Percentiles rank a stretch among this genome's conserved stretches.
Conservation (phyloP, 805 yeast genomes). For the Ogataea trehaloabstinens region DNA sequence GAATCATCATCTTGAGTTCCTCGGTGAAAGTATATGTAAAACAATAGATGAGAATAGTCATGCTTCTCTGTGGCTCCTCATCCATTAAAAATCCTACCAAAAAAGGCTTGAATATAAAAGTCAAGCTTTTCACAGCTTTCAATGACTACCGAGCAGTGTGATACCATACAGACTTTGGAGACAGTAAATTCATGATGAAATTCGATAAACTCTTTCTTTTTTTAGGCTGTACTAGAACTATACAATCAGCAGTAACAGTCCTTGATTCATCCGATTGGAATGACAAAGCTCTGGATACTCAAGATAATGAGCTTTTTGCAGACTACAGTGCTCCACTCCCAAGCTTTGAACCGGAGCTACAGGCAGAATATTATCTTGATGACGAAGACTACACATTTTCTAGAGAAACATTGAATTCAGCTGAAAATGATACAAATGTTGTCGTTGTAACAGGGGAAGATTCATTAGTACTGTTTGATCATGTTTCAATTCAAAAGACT, state of each 20-base stretch:
- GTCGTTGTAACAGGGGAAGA: constrained; percentile 1
- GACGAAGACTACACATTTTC: neutral
- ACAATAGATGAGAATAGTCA: too few relatives aligned
- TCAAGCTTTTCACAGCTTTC: too few relatives aligned
- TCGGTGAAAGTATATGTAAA: too few relatives aligned
- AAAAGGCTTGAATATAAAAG: too few relatives aligned
- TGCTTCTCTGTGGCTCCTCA: too few relatives aligned
- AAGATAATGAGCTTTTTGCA: neutral
- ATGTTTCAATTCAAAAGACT: neutral
- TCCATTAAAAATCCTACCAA: too few relatives aligned
- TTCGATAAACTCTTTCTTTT: too few relatives aligned
- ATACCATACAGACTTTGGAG: too few relatives aligned
- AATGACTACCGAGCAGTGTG: too few relatives aligned
- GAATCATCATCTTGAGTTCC: too few relatives aligned
- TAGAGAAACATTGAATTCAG: constrained; percentile 1
- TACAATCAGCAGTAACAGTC: neutral
- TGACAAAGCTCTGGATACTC: neutral
- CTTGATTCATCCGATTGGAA: neutral
- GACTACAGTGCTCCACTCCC: constrained; percentile 1
- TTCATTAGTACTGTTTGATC: constrained; percentile 1
- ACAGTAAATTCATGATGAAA: too few relatives aligned
- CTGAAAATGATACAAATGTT: constrained; percentile 5
- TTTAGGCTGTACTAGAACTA: too few relatives aligned
- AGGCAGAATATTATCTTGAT: constrained; percentile 1
- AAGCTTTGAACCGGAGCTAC: constrained; percentile 2